Evolutionary conservation across 495 filamentous ascomycete species (phyloP).

Genomic region (Penicillium roqueforti): DNA sequence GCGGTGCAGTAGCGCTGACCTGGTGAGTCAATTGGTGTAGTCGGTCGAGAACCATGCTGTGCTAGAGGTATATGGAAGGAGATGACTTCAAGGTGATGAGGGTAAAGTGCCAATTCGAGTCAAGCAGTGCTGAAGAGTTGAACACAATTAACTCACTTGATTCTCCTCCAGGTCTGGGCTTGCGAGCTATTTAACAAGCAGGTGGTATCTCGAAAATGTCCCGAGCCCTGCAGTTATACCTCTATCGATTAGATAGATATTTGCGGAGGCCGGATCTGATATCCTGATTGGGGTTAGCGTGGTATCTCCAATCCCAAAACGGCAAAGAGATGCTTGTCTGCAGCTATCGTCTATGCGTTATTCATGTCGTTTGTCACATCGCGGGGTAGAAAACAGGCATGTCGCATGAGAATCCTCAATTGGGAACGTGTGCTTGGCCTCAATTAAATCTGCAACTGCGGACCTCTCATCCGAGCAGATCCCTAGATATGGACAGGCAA

Average conservation of each 20-base stretch:
- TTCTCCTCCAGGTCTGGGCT: background rate
- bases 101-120: background rate
- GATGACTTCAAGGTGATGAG: background rate
- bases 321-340: constrained; percentile 22
- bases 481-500: background rate
- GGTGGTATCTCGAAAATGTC: background rate
- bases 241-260: constrained; percentile 19
- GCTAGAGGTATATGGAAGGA: background rate
- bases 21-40: constrained; percentile 65
- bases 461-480: background rate
- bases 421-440: background rate
- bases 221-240: background rate
- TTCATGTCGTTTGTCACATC: constrained; percentile 5
- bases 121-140: background rate
- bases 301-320: background rate
- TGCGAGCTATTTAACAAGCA: constrained; percentile 1
- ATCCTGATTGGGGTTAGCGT: constrained; percentile 25
- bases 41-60: constrained; percentile 60
- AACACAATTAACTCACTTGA: background rate
- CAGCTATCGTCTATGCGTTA: constrained; percentile 1
- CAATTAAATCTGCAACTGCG: background rate
- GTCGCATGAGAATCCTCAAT: background rate
- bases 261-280: constrained; percentile 30
- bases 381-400: background rate
- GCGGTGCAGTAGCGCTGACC: constrained; percentile 50